Base-by-base conservation (phyloP, 805 yeast genomes). In the Metschnikowia anglica region DNA sequence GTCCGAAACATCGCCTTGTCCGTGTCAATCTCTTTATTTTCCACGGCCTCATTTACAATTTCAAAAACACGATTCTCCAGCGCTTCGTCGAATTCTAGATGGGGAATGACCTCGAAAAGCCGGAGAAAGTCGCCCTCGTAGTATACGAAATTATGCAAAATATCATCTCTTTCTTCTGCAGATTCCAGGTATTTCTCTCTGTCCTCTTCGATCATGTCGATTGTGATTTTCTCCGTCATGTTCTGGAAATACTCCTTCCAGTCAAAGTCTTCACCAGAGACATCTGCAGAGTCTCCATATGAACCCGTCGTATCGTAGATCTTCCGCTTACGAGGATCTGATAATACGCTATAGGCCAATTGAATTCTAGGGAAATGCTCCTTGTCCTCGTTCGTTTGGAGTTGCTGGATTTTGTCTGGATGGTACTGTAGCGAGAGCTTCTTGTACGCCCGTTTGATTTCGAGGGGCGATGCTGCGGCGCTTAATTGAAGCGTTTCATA, bases 81-180 rank as follows among this genome's bases (percentile, higher is more conserved):
- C 0, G 59, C 67, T 27, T 70, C 74, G 28, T 65, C 65, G 33
- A 83, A 72, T 48, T 84, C 89, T 39, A 85, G 72, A 62, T 89
- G 96, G 8, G 93, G 85, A 3, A 89, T 82, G 25, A 73, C 70
- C 58, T 88, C 95, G 56, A 88, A 85, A 5, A 88, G 65, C 38
- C 70, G 68, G 34, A 82, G 67, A 53, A 88, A 77, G 53, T 86
- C 87, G 4, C 96, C 96, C 11, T 78, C 73, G 34, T 73, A 72
- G 51, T 70, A 77, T 7, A 69, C 61, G 65, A 83, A 83, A 37
- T 74, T 70, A 34, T 77, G 74, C 32, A 79, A 44, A n/a, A 89
- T 72, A 56, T 89, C 96, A 3, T 65, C 66, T 34, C 55, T 59
- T 50, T 83, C 89, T 51, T 81, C 86, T 4, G 53, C 55, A n/a